Conservation (phyloP, 345 rosid genomes). For the Gossypioides kirkii region DNA sequence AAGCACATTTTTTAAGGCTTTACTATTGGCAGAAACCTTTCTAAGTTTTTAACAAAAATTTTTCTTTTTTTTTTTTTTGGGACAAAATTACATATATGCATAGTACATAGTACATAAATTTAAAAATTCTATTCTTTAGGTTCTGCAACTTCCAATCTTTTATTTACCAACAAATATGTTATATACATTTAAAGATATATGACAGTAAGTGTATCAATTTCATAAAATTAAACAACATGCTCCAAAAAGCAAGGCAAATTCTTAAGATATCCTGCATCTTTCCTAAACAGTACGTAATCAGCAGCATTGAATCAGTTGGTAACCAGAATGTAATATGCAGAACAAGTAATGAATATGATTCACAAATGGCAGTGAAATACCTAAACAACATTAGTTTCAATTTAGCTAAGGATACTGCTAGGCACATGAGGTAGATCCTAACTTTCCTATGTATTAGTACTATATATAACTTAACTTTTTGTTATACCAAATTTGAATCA, state of each 20-base stretch:
- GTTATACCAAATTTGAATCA: too few relatives aligned
- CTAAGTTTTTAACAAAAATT: background rate
- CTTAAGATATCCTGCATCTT: background rate
- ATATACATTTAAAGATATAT: background rate
- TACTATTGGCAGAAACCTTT: background rate
- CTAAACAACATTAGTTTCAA: too few relatives aligned
- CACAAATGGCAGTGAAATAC: too few relatives aligned
- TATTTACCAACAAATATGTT: background rate
- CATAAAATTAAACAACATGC: background rate
- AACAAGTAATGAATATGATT: too few relatives aligned
- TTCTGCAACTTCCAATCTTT: background rate
- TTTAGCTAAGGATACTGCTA: too few relatives aligned
- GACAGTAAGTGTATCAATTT: background rate
- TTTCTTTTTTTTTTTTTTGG: background rate
- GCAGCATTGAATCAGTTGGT: too few relatives aligned
- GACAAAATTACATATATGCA: background rate
- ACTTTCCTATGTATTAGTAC: too few relatives aligned
- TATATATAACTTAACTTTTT: too few relatives aligned
- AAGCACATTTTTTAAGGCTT: background rate
- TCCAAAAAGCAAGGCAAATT: background rate
- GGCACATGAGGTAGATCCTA: too few relatives aligned
- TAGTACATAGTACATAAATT: too few relatives aligned
- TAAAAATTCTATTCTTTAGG: background rate
- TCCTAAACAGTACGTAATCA: background rate
- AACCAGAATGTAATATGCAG: too few relatives aligned